Conservation (phyloP, 139 green algal genomes). For the Tetradesmus obliquus region DNA sequence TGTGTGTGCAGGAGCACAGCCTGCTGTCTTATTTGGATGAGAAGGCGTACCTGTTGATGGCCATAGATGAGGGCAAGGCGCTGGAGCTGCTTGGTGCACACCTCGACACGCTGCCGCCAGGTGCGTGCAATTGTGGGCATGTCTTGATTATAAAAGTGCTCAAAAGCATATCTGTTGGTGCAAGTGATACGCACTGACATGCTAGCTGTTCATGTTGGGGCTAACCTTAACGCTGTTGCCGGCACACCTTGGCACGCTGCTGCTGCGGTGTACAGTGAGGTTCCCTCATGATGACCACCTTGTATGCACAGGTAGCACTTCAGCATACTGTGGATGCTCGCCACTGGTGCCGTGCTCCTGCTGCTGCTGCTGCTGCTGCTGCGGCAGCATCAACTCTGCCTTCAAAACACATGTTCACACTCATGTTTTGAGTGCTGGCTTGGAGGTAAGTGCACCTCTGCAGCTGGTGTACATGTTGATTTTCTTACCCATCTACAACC, state of each 20-base stretch:
- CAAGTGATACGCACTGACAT: not conserved
- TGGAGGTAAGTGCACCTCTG: too few species aligned
- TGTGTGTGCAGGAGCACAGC: constrained; percentile 39
- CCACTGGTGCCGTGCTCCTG: not conserved
- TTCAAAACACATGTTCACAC: too few species aligned
- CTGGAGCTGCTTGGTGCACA: constrained; percentile 72
- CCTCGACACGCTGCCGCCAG: constrained; percentile 63
- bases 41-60: constrained; percentile 64
- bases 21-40: constrained; percentile 27
- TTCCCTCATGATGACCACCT: too few species aligned
- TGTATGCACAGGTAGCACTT: too few species aligned
- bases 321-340: too few species aligned
- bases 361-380: constrained; percentile 13
- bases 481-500: too few species aligned
- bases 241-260: not conserved
- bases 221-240: not conserved
- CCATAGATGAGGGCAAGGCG: constrained; percentile 70
- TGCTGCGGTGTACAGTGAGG: not conserved
- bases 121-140: constrained; percentile 10
- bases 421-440: too few species aligned
- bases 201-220: not conserved
- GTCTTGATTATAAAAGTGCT: not conserved
- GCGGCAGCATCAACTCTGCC: not conserved
- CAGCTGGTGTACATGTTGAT: too few species aligned
- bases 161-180: not conserved